Evolutionary conservation across 108 stramenopile genomes (phyloP), one percentile per base, ranked within the genome.

Genomic region (Skeletonema tropicum): DNA sequence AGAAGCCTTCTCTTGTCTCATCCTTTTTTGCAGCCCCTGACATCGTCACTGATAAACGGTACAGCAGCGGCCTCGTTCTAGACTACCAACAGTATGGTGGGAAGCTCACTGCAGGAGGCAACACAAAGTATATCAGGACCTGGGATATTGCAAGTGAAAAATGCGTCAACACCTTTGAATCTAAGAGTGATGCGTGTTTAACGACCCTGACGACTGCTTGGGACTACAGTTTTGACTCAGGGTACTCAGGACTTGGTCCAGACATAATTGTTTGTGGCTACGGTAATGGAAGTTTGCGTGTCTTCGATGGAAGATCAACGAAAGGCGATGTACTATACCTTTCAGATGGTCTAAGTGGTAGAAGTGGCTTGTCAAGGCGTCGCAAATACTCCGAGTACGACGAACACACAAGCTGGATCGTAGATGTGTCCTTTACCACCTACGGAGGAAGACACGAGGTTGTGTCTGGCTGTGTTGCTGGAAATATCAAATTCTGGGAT

Each of bases 71-170:
- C 3, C 74, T 98, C 36, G 86, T 98, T 33, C 81, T 93, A 30
- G 90, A 97, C 71, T 98, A 94, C 91, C 91, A 97, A 60, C 89
- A 89, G 38, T 71, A 46, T 38, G 76, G 67, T 14, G 97, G 96
- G 0, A 72, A 73, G 21, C 75, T 98, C 32, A 68, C 93, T 58
- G 77, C 88, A 6, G 98, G 93, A n/a, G 99, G 99, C 5, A 90
- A 85, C 70, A 82, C 85, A 9, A 83, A 74, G 13, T 42, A 59
- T n/a, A 76, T 99, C 14, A 72, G 86, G 5, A 86, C 91, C 45
- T 99, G 99, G 99, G 99, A 99, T 79, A 31, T 99, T 19, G 87
- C 61, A 17, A 59, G 87, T 35, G 97, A 98, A 80, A 88, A 90
- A 35, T 80, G 84, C 25, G 55, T 57, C 5, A 71, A 71, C 52